Evolutionary conservation across 192 early-diverging fungal species (phyloP).

Genomic region (Coemansia sp.): DNA sequence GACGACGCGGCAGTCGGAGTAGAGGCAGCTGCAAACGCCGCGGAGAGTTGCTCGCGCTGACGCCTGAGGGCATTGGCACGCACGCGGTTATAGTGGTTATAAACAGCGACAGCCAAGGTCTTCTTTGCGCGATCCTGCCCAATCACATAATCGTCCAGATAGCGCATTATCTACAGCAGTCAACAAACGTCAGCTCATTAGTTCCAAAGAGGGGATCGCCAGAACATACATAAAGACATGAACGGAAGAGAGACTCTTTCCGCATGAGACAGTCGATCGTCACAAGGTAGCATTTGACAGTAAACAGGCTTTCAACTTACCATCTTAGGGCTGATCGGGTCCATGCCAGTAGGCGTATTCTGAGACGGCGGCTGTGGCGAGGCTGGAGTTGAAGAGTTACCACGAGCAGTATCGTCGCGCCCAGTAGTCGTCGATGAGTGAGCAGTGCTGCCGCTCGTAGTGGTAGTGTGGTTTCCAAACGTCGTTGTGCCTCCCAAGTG

Average conservation of each 20-base stretch:
- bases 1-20: conserved; percentile 3
- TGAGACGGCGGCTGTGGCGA: conserved; percentile 15
- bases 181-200: not conserved
- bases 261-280: not conserved
- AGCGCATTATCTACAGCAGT: conserved; percentile 65
- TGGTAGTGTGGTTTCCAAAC: conserved; percentile 10
- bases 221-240: not conserved
- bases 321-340: conserved; percentile 52
- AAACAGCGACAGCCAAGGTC: conserved; percentile 80
- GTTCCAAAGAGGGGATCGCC: not conserved
- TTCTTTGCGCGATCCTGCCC: conserved; percentile 84
- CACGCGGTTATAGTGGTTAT: conserved; percentile 82
- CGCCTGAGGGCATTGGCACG: conserved; percentile 63
- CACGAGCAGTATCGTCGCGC: conserved; percentile 19
- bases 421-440: conserved; percentile 13
- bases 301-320: conserved; percentile 19
- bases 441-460: conserved; percentile 16
- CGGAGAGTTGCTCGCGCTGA: conserved; percentile 52
- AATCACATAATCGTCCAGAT: conserved; percentile 85
- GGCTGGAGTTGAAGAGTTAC: conserved; percentile 12
- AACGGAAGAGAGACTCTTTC: not conserved
- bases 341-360: conserved; percentile 27
- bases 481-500: not conserved
- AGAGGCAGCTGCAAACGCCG: conserved; percentile 40
- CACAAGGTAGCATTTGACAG: not conserved